These are phyloP conservation scores for Hydnum rufescens DNA, from an alignment of 768 basidiomycete species.

Conservation along the genomic window DNA sequence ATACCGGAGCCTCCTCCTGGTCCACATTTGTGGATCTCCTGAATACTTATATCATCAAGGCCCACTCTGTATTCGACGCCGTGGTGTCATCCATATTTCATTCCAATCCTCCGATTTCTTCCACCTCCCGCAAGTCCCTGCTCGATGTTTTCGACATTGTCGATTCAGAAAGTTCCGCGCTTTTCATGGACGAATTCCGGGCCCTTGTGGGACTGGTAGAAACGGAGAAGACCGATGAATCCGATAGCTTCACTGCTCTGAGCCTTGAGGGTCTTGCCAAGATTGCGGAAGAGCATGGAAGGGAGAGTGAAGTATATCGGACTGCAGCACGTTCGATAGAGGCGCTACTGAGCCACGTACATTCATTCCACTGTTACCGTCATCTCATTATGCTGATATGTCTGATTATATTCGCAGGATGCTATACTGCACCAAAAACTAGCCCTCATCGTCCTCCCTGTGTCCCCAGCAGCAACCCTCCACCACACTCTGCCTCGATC, in stretches of 20 bases:
- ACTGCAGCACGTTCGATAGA: not conserved
- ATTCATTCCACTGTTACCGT: conserved; percentile 22
- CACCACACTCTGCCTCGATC: too few species aligned
- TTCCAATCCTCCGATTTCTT: conserved; percentile 14
- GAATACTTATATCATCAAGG: conserved; percentile 37
- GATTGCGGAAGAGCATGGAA: conserved; percentile 20
- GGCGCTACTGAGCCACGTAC: conserved; percentile 21
- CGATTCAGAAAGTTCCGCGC: conserved; percentile 19
- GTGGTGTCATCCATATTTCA: conserved; percentile 25
- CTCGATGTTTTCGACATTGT: conserved; percentile 25
- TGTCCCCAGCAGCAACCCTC: too few species aligned
- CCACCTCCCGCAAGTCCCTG: conserved; percentile 11
- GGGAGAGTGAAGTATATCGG: not conserved
- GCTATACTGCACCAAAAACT: not conserved
- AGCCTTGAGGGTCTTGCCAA: conserved; percentile 33
- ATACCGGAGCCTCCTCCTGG: conserved; percentile 10
- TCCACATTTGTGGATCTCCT: conserved; percentile 28
- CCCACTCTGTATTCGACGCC: conserved; percentile 34
- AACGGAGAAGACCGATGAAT: conserved; percentile 20
- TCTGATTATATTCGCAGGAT: not conserved
- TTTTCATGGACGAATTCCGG: conserved; percentile 24
- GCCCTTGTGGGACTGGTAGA: conserved; percentile 36
- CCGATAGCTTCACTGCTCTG: conserved; percentile 38
- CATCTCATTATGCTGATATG: conserved; percentile 17
- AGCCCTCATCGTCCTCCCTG: conserved; percentile 20